These are phyloP conservation scores for Petunia axillaris DNA, from an alignment of 257 asterid genomes.

Conservation along the genomic window DNA sequence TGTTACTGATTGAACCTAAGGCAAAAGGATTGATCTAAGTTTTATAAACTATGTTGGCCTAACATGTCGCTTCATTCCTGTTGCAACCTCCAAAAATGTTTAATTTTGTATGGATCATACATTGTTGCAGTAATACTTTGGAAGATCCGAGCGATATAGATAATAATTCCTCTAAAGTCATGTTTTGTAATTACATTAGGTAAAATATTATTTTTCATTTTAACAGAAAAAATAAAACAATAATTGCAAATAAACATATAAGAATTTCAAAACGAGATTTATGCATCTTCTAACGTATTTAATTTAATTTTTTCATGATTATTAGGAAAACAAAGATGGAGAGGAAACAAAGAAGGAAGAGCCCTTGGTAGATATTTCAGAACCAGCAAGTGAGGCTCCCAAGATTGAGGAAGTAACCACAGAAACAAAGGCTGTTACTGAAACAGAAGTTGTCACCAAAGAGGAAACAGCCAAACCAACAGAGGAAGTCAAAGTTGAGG, in stretches of 20 bases:
- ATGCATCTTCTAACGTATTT: neutral
- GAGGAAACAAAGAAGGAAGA: constrained; percentile 29
- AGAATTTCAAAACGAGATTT: neutral
- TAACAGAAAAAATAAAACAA: neutral
- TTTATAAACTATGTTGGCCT: too few species aligned
- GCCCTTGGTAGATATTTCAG: constrained; percentile 30
- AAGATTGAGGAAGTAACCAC: constrained; percentile 20
- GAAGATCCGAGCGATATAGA: too few species aligned
- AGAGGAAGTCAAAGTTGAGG: constrained; percentile 27
- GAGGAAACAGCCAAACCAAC: neutral
- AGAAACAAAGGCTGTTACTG: constrained; percentile 14
- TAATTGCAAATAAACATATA: neutral
- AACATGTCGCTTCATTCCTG: too few species aligned
- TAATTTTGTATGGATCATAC: too few species aligned
- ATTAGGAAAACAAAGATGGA: constrained; percentile 28
- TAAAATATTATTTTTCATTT: neutral
- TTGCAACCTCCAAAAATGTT: too few species aligned
- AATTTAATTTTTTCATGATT: neutral
- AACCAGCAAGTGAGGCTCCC: constrained; percentile 24
- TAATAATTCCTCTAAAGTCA: neutral
- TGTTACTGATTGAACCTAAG: neutral
- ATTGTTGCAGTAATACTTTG: too few species aligned
- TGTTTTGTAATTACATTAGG: neutral
- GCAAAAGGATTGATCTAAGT: neutral
- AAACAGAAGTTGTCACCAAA: neutral